Conservation (phyloP, 139 green algal species). For the Trebouxia sp. region DNA sequence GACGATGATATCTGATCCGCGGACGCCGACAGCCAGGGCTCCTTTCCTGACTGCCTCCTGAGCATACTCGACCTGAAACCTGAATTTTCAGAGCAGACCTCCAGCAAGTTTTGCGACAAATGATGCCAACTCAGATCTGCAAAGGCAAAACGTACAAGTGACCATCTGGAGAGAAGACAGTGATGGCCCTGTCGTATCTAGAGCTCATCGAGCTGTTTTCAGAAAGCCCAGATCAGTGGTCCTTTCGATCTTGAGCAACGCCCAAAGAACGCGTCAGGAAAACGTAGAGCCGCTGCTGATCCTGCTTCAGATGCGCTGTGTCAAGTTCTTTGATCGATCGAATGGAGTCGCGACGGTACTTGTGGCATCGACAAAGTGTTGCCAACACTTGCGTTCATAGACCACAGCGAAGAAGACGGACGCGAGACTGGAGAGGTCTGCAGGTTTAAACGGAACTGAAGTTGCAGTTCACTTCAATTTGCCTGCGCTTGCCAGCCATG, state of each 20-base stretch:
- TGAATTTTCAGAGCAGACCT: conserved; percentile 23
- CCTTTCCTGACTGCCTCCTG: conserved; percentile 96
- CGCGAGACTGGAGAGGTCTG: not conserved
- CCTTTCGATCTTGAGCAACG: not conserved
- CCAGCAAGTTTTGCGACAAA: not conserved
- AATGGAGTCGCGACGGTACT: no score
- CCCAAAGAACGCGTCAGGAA: no score
- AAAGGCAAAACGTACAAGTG: conserved; percentile 67
- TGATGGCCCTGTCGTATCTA: conserved; percentile 98
- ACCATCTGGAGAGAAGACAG: conserved; percentile 97
- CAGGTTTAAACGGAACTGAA: not conserved
- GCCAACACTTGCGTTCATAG: no score
- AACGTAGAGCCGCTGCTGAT: not conserved
- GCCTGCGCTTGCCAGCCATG: not conserved
- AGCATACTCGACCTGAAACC: conserved; percentile 97
- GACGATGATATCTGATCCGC: conserved; percentile 88
- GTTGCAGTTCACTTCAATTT: not conserved
- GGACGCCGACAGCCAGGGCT: conserved; percentile 90
- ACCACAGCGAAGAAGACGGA: conserved; percentile 15
- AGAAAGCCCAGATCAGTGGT: conserved; percentile 2
- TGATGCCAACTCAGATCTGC: not conserved
- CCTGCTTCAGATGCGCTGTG: no score
- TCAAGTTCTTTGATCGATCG: no score
- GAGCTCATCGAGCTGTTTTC: conserved; percentile 36
- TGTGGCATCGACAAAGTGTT: no score